Evolutionary conservation across 2,329 filamentous ascomycete species (phyloP).

Genomic region (Fusarium albidum): DNA sequence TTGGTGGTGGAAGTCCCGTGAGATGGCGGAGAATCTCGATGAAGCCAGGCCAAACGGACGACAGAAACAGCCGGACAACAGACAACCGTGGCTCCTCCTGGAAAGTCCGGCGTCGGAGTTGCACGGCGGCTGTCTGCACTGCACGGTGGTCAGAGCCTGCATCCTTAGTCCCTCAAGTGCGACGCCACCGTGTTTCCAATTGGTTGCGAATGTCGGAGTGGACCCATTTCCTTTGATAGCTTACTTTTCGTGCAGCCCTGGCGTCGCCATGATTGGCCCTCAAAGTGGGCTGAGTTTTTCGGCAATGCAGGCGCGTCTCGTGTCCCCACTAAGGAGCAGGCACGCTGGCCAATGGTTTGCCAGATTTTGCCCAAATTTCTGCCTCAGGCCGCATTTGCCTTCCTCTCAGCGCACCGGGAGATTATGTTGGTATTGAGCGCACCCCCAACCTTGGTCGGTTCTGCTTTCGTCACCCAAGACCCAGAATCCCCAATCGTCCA

Average conservation of each 20-base stretch:
- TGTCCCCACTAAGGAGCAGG: no score
- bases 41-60: no score
- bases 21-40: neutral
- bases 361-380: neutral
- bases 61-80: no score
- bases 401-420: constrained; percentile 27
- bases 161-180: constrained; percentile 8
- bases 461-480: constrained; percentile 38
- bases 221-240: constrained; percentile 1
- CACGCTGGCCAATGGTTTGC: no score
- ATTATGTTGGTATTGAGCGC: constrained; percentile 40
- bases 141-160: constrained; percentile 13
- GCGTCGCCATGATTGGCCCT: constrained; percentile 31
- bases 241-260: neutral
- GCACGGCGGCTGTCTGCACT: neutral
- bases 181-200: constrained; percentile 13
- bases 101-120: constrained; percentile 5
- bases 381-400: constrained; percentile 37
- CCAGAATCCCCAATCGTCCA: constrained; percentile 25
- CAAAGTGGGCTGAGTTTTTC: constrained; percentile 21
- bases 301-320: constrained; percentile 23
- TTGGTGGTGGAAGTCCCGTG: constrained; percentile 2
- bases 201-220: constrained; percentile 3
- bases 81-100: constrained; percentile 10
- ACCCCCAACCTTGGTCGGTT: constrained; percentile 36